Percentiles rank a stretch among this genome's conserved stretches.
These are phyloP conservation scores for Lenwebbia sp. DNA, from an alignment of 345 rosid species.

Conservation along the genomic window DNA sequence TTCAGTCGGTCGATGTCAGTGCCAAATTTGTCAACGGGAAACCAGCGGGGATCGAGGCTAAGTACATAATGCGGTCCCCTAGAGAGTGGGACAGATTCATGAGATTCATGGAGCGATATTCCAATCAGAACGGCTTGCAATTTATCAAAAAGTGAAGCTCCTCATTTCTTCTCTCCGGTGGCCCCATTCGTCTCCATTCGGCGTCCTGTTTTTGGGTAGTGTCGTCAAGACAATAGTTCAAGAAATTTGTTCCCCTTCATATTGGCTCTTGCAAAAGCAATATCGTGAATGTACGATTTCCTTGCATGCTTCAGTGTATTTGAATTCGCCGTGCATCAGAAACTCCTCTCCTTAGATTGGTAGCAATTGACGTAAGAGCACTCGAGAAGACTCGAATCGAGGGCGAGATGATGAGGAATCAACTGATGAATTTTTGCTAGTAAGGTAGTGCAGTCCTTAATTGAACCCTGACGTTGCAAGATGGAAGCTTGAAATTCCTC, in stretches of 20 bases:
- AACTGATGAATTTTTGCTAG: neutral
- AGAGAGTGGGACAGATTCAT: slow-evolving; percentile 93
- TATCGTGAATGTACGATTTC: neutral
- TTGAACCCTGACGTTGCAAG: neutral
- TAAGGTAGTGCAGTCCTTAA: neutral
- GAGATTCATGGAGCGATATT: slow-evolving; percentile 97
- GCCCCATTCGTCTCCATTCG: neutral
- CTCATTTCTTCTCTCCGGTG: slow-evolving; percentile 1
- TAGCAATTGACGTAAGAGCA: neutral
- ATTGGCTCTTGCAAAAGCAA: neutral
- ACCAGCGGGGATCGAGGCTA: slow-evolving; percentile 81
- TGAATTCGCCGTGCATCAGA: neutral
- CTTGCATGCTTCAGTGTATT: neutral
- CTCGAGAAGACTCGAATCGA: neutral
- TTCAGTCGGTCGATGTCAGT: slow-evolving; percentile 85
- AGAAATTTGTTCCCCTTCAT: neutral
- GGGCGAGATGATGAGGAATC: neutral
- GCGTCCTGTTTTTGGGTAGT: neutral
- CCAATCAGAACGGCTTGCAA: slow-evolving; percentile 72
- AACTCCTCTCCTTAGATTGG: neutral
- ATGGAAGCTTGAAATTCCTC: neutral
- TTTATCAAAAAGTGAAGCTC: slow-evolving; percentile 66
- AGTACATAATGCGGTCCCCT: slow-evolving; percentile 69
- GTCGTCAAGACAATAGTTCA: neutral
- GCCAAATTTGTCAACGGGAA: slow-evolving; percentile 90